Evolutionary conservation across 805 yeast genomes (phyloP).

Genomic region (Alloascoidea africana): DNA sequence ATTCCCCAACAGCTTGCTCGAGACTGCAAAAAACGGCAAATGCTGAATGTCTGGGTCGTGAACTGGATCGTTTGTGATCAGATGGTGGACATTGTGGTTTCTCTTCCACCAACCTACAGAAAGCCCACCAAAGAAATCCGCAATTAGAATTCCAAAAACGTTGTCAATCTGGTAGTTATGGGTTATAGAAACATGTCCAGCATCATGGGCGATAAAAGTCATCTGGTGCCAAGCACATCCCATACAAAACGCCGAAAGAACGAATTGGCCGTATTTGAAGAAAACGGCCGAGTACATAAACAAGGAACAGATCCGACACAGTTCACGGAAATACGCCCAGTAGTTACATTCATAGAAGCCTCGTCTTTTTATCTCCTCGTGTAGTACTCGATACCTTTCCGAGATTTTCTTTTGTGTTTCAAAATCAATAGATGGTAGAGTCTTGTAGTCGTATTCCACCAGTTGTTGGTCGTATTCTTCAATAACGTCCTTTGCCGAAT

Average conservation of each 20-base stretch:
- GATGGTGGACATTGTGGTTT: slow-evolving; percentile 86
- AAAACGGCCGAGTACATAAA: slow-evolving; percentile 34
- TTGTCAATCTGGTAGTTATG: slow-evolving; percentile 71
- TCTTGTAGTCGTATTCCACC: slow-evolving; percentile 37
- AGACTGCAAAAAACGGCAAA: slow-evolving; percentile 80
- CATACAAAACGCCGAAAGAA: slow-evolving; percentile 43
- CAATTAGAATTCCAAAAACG: slow-evolving; percentile 54
- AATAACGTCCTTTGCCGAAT: slow-evolving; percentile 32
- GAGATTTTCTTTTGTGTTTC: slow-evolving; percentile 46
- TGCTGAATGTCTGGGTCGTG: slow-evolving; percentile 95
- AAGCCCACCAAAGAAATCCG: slow-evolving; percentile 76
- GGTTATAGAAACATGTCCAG: slow-evolving; percentile 75
- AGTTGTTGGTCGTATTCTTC: slow-evolving; percentile 42
- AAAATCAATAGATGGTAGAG: slow-evolving; percentile 51
- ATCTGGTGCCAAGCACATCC: slow-evolving; percentile 85
- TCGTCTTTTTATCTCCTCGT: slow-evolving; percentile 32
- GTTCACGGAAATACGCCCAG: slow-evolving; percentile 56
- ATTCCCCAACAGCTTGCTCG: slow-evolving; percentile 48
- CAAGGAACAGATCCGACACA: slow-evolving; percentile 40
- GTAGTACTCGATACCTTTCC: slow-evolving; percentile 43
- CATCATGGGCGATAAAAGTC: slow-evolving; percentile 80
- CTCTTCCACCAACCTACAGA: slow-evolving; percentile 93
- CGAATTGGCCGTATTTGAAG: slow-evolving; percentile 28
- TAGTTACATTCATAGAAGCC: slow-evolving; percentile 66
- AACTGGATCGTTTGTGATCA: slow-evolving; percentile 82